Conservation (phyloP, 2,329 filamentous ascomycete species). For the Dactylellina leptospora region DNA sequence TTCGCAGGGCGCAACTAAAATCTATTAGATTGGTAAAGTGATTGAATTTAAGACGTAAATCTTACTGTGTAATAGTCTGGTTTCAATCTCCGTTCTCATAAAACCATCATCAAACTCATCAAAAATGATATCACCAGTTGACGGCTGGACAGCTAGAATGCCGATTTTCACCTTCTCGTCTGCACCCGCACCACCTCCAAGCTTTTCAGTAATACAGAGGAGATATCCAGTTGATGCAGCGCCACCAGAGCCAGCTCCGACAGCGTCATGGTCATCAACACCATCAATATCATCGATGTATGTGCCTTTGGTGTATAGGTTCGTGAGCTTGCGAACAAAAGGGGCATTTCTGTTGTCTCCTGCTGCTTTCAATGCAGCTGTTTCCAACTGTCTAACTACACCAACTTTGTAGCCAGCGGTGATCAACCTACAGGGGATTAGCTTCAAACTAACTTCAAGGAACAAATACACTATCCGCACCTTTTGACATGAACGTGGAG, state of each 20-base stretch:
- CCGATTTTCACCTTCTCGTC: conserved; percentile 95
- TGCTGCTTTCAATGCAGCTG: conserved; percentile 91
- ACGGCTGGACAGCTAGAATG: conserved; percentile 90
- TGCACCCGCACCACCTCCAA: conserved; percentile 78
- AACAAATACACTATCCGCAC: not conserved
- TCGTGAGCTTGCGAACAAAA: conserved; percentile 91
- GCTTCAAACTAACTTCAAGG: not conserved
- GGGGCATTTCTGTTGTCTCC: conserved; percentile 93
- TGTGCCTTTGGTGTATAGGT: conserved; percentile 96
- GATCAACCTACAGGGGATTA: conserved; percentile 67
- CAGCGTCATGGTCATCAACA: conserved; percentile 66
- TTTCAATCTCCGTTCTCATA: conserved; percentile 96
- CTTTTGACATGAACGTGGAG: conserved; percentile 93
- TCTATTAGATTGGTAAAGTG: not conserved
- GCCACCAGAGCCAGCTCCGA: conserved; percentile 63
- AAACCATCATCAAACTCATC: conserved; percentile 97
- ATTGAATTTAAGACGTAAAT: too few species aligned
- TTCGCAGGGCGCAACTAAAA: conserved; percentile 81
- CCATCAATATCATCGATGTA: conserved; percentile 94
- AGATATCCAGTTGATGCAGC: conserved; percentile 83
- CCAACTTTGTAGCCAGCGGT: conserved; percentile 95
- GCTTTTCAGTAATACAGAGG: conserved; percentile 88
- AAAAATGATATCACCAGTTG: conserved; percentile 94
- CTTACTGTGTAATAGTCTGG: conserved; percentile 80
- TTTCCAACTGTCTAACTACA: conserved; percentile 92